Conservation (phyloP, 352 stramenopile species). For the Globisporangium viniferum region DNA sequence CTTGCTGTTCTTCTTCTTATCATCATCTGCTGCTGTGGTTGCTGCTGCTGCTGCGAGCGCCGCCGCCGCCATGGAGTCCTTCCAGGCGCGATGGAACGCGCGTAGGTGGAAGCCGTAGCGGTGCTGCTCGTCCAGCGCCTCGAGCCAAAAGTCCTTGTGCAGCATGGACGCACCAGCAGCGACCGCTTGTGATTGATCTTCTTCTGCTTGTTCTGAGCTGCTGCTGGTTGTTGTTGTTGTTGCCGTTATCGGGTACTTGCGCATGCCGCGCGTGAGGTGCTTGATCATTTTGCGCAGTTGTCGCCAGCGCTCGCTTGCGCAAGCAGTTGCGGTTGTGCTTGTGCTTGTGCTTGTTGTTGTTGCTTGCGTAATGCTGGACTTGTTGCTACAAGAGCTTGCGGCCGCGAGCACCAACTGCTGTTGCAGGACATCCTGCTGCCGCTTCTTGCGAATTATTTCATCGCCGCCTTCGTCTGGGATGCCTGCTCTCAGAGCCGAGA, state of each 20-base stretch:
- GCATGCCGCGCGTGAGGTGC: conserved; percentile 30
- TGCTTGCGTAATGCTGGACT: background rate
- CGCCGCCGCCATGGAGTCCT: conserved; percentile 30
- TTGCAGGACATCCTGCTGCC: background rate
- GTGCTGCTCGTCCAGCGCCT: conserved; percentile 66
- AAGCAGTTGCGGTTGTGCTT: background rate
- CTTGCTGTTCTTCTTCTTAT: background rate
- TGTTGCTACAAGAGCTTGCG: too few species aligned
- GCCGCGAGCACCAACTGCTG: background rate
- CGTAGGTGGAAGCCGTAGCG: conserved; percentile 72
- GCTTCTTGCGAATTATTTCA: background rate
- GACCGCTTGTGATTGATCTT: background rate
- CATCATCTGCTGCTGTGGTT: too few species aligned
- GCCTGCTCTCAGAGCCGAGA: background rate
- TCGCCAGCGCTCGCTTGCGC: conserved; percentile 20
- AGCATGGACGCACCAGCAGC: conserved; percentile 27
- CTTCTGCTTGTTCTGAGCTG: background rate
- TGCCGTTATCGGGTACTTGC: conserved; percentile 16
- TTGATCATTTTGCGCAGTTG: conserved; percentile 30
- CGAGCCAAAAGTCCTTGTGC: conserved; percentile 75
- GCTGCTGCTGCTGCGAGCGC: too few species aligned
- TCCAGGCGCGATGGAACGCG: conserved; percentile 64
- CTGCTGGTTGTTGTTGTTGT: background rate
- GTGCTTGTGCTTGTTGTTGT: too few species aligned
- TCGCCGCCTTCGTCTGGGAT: background rate